Evolutionary conservation across 305 asterid genomes (phyloP).

Genomic region (Fraxinus latifolia): DNA sequence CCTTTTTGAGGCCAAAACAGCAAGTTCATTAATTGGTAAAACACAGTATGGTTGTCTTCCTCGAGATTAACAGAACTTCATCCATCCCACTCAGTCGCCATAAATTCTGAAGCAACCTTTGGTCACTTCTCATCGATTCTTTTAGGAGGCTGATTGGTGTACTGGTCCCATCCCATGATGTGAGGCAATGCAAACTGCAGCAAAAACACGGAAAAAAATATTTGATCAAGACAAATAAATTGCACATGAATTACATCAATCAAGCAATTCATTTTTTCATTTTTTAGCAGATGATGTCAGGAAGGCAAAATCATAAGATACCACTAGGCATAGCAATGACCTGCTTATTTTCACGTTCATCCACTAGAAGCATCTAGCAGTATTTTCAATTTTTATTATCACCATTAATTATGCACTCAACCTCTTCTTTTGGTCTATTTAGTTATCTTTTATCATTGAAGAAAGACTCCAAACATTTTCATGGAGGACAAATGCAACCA

Average conservation of each 20-base stretch:
- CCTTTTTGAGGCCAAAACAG: background rate
- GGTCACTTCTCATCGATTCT: constrained; percentile 28
- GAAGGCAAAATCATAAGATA: background rate
- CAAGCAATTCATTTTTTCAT: background rate
- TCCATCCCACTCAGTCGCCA: constrained; percentile 71
- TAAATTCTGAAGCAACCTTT: constrained; percentile 32
- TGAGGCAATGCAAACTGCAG: constrained; percentile 97
- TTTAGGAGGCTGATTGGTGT: constrained; percentile 31
- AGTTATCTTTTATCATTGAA: background rate
- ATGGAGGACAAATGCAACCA: background rate
- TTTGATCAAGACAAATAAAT: background rate
- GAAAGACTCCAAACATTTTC: background rate
- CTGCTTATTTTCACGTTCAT: background rate
- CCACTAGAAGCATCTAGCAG: background rate
- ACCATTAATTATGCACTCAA: background rate
- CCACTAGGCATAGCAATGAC: background rate
- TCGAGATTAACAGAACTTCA: constrained; percentile 24
- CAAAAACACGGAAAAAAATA: constrained; percentile 6
- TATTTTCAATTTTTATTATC: background rate
- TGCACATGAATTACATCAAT: background rate
- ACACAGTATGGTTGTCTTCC: constrained; percentile 17
- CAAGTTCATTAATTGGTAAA: background rate
- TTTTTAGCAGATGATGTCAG: background rate
- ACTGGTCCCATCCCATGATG: constrained; percentile 85
- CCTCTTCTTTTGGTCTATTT: background rate